Evolutionary conservation across 495 filamentous ascomycete genomes (phyloP), one percentile per base, ranked within the genome.

Genomic region (Podospora conica): DNA sequence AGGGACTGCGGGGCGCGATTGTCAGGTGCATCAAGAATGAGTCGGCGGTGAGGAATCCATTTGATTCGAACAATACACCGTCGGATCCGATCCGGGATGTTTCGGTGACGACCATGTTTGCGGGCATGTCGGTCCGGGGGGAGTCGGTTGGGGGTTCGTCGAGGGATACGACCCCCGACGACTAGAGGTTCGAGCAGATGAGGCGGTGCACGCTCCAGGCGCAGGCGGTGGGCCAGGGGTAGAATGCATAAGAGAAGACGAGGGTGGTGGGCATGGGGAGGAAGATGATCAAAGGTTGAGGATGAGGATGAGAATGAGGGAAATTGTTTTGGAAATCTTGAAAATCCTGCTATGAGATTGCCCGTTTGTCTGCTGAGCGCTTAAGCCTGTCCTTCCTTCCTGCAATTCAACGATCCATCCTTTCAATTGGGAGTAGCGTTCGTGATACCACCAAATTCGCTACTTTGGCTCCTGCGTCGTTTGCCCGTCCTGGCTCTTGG

Each of bases 31-130:
- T 74, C 21, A 31, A 2, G 2, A 31, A 65, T 0, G 10, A 54
- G 2, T 53, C 22, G 10, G 53, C 15, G 1, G 24, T 63, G 1
- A 55, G 67, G 23, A 57, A 31, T 10, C 54, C 4, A 0, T 63
- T 68, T 21, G 72, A 74, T 24, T 73, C 70, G 20, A 40, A 65
- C 53, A 55, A 65, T 6, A 73, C 58, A 6, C 63, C 70, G 7
- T 56, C 56, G 0, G 64, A 71, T 28, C 66, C 66, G 55, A 3
- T 58, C 24, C 1, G 59, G 6, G 40, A 48, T 48, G 18, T 48
- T n/a, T 48, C 40, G 15, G 40, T 48, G 40, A 48, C 40, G 40
- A n/a, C 40, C 15, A 48, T 18, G 40, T 18, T 31, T 31, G 10
- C 15, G 40, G 40, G 3, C 5, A 8, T 48, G 40, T 48, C 40